Evolutionary conservation across 768 basidiomycete genomes (phyloP), one percentile per base, ranked within the genome.

Genomic region (Lentinula detonsa): DNA sequence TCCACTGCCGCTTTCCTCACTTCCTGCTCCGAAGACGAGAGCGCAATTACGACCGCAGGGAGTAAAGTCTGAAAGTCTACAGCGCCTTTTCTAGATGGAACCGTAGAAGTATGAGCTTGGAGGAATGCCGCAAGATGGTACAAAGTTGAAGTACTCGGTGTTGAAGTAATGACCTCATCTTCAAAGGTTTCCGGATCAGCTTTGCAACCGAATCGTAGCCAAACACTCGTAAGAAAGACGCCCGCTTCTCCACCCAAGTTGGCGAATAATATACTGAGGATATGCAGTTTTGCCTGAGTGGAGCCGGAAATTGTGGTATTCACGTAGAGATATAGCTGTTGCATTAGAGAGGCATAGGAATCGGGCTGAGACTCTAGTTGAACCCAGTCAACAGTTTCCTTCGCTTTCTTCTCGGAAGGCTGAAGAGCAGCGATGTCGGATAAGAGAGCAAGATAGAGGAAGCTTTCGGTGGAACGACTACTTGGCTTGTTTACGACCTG

Each of bases 41-140:
- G 66, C 9, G 85, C 79, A 21, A 88, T 80, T 1, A 94, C 74
- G 9, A 93, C 69, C 2, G 85, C 78, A 1, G 92, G 90, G 10
- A 94, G 67, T 5, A 95, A 79, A 0, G 85, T 86, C 71, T 95
- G 90, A 72, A 95, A 92, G 71, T 96, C 94, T 4, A 87, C 71
- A 13, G 79, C 75, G 40, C 79, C 76, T 45, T 78, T 73, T 50
- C 81, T 75, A 2, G 76, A 68, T 1, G 79, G 69, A 71, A 91
- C 85, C 0, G 94, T 92, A 45, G 76, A 67, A 1, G 79, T 69
- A 71, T 93, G 86, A 0, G 95, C 92, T 51, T 85, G 80, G 11
- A 98, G 71, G 72, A 95, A 95, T 0, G 93, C 91, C 2, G 81
- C 77, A 18, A 86, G 85, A 69, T 98, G 94, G 4, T 81, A 75